Conservation (phyloP, 441 rosid species). For the Pelargonium fulgidum region DNA sequence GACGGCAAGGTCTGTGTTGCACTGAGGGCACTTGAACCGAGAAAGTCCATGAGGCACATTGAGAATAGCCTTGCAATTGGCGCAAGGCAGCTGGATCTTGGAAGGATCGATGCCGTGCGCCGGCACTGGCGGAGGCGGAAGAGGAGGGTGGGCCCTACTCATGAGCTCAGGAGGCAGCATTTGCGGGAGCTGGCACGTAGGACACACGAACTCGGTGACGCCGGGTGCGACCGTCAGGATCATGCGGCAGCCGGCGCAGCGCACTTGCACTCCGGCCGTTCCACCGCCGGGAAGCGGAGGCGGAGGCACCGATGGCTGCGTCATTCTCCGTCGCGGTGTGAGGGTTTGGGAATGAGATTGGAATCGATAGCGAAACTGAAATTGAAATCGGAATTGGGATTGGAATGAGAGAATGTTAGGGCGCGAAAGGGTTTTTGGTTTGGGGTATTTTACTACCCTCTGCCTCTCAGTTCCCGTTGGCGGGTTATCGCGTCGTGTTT, state of each 20-base stretch:
- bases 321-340: conserved; percentile 12
- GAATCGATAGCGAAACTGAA: background rate
- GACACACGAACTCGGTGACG: conserved; percentile 70
- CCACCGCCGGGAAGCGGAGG: conserved; percentile 30
- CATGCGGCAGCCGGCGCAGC: conserved; percentile 91
- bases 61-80: conserved; percentile 84
- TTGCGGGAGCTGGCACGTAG: conserved; percentile 80
- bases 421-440: conserved; percentile 10
- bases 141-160: conserved; percentile 29
- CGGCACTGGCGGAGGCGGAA: conserved; percentile 41
- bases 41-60: conserved; percentile 91
- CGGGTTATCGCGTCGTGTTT: background rate
- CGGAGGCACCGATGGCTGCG: conserved; percentile 49
- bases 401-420: background rate
- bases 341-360: background rate
- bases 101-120: conserved; percentile 96
- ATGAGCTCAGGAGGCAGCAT: conserved; percentile 95
- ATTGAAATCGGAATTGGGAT: background rate
- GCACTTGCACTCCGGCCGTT: conserved; percentile 60
- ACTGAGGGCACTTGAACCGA: conserved; percentile 86
- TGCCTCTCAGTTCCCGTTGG: background rate
- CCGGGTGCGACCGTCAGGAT: conserved; percentile 68
- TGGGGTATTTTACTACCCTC: background rate
- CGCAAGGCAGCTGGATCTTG: conserved; percentile 97
- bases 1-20: conserved; percentile 72